Base-by-base conservation (phyloP, 805 yeast species). In the Yamadazyma sp. region DNA sequence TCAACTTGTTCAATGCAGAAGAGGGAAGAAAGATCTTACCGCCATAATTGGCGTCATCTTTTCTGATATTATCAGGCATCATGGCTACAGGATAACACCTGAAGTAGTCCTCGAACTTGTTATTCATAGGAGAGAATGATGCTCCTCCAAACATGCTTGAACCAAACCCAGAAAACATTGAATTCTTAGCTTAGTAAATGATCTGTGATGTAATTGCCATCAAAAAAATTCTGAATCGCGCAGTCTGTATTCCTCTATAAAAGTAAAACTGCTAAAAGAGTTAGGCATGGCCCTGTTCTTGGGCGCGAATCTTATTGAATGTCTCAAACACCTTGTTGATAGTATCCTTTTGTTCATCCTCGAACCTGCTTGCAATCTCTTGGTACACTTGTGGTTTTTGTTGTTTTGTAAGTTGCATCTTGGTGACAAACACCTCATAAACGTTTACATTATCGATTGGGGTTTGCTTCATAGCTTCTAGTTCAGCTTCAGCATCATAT, bases 11-110 rank as follows among this genome's bases (percentile, higher is more conserved):
- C 46, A 93, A 73, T 0, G 98, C 93, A 25, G 95, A 85, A 15
- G 95, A 93, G 4, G 99, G 99, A 34, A 93, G 60, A 46, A 91
- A 89, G 38, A 93, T 88, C 67, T 93, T 93, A 46, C 99, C 99
- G 9, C 99, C 98, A 62, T 64, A 91, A 54, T 93, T 89, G 35
- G 95, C 82, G 44, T 77, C 86, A 41, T 82, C 86, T 59, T 84
- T 76, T 45, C 89, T 62, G 43, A 72, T 71, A 50, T 73, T 51
- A 57, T 82, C 95, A 10, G 89, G 82, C 95, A 91, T 85, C 88
- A 85, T 85, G 1, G 84, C 72, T 21, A 91, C 77, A 2, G 99
- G 97, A 58, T 89, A 93, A 55, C 96, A 84, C 53, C 99, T 75
- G 67, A 87, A 93, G 60, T 76, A 85, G 46, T 89, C 96, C 50